Conservation (phyloP, 345 rosid species). For the Hypericum perforatum region DNA sequence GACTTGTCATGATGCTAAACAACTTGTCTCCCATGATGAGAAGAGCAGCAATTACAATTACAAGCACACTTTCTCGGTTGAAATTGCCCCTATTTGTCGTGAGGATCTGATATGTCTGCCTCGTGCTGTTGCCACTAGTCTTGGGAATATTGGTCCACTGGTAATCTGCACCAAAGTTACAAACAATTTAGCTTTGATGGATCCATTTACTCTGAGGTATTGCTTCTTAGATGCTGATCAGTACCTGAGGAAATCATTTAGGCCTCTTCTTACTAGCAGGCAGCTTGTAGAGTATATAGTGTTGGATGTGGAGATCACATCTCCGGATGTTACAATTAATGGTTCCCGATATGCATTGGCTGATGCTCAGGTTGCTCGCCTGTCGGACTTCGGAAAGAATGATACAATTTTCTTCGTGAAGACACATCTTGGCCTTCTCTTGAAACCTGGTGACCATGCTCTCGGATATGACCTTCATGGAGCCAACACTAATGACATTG, state of each 20-base stretch:
- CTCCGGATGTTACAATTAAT: slow-evolving; percentile 28
- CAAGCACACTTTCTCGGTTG: slow-evolving; percentile 48
- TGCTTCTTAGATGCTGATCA: slow-evolving; percentile 41
- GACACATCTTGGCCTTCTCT: slow-evolving; percentile 44
- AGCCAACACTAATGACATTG: slow-evolving; percentile 41
- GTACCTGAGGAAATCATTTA: slow-evolving; percentile 39
- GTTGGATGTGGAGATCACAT: slow-evolving; percentile 34
- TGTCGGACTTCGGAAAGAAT: slow-evolving; percentile 36
- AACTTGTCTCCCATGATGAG: slow-evolving; percentile 44
- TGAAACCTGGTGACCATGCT: slow-evolving; percentile 50
- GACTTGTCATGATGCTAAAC: slow-evolving; percentile 33
- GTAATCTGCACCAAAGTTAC: slow-evolving; percentile 57
- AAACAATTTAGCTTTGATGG: slow-evolving; percentile 38
- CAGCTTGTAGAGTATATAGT: slow-evolving; percentile 54
- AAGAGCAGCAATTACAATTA: slow-evolving; percentile 49
- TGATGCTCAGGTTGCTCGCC: slow-evolving; percentile 43
- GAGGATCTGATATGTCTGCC: slow-evolving; percentile 52
- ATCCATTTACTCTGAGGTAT: slow-evolving; percentile 39
- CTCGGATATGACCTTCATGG: slow-evolving; percentile 42
- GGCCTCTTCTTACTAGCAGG: slow-evolving; percentile 36
- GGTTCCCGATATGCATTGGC: slow-evolving; percentile 39
- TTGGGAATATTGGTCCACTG: slow-evolving; percentile 53
- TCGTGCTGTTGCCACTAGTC: slow-evolving; percentile 24
- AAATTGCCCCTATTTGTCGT: slow-evolving; percentile 46
- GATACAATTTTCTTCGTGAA: slow-evolving; percentile 33